A percentile compares a stretch with the other conserved stretches of the same genome.
phyloP scores from a whole-genome alignment of 768 basidiomycete species.

The Lactifluus piperatus region DNA sequence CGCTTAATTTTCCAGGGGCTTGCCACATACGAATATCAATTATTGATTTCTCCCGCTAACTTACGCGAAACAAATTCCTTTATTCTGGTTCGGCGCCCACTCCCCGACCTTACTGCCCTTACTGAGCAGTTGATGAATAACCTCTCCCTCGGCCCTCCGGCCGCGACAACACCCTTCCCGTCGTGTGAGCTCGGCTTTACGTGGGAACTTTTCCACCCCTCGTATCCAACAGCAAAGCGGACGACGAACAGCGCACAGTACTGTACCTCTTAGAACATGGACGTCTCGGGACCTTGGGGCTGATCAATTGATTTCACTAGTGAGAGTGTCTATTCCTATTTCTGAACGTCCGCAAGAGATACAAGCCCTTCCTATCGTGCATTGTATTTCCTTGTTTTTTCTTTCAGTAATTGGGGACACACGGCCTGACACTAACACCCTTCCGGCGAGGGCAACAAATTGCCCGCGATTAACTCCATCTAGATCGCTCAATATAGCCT shows the following conservation, averaged over 20 bases:
- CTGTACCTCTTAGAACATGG: no score
- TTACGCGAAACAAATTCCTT: neutral
- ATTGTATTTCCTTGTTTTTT: constrained; percentile 16
- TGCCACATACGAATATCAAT: constrained; percentile 4
- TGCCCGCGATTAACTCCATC: constrained; percentile 4
- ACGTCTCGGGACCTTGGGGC: neutral
- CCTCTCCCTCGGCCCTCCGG: constrained; percentile 7
- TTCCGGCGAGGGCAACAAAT: constrained; percentile 40
- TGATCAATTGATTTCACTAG: neutral
- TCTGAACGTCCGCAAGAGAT: neutral
- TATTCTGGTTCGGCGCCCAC: neutral
- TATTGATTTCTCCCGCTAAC: neutral
- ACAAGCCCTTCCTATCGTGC: constrained; percentile 8
- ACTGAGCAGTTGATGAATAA: neutral
- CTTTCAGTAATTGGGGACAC: constrained; percentile 13
- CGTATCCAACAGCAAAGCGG: no score
- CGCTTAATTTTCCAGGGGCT: constrained; percentile 3
- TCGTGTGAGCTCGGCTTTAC: neutral
- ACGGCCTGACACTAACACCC: constrained; percentile 72
- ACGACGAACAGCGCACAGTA: no score
- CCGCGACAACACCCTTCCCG: neutral
- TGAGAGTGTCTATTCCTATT: constrained; percentile 1
- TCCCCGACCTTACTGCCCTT: neutral
- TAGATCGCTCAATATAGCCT: neutral
- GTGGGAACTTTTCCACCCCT: neutral